phyloP scores from a whole-genome alignment of 2,329 filamentous ascomycete genomes.

The Calonectria pteridis region DNA sequence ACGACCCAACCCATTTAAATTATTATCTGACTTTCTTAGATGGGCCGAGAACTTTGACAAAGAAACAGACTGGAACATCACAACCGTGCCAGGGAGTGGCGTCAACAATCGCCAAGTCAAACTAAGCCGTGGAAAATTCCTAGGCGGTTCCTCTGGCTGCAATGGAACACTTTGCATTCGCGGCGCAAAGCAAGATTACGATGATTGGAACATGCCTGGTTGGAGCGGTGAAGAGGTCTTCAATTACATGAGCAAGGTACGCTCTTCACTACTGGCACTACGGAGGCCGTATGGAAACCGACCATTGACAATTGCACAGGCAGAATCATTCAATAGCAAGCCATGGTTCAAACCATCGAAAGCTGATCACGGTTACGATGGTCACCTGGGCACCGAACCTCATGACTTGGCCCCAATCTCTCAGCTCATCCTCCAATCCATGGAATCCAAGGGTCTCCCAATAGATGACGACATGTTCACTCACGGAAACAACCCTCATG shows the following conservation, averaged over 20 bases:
- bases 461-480: slow-evolving; percentile 72
- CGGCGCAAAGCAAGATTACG: slow-evolving; percentile 61
- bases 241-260: slow-evolving; percentile 66
- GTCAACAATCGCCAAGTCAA: slow-evolving; percentile 59
- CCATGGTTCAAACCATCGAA: slow-evolving; percentile 65
- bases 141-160: slow-evolving; percentile 62
- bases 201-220: slow-evolving; percentile 67
- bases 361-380: slow-evolving; percentile 62
- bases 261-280: not conserved
- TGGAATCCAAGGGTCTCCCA: slow-evolving; percentile 65
- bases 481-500: slow-evolving; percentile 61
- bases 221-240: slow-evolving; percentile 71
- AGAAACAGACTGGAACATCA: slow-evolving; percentile 65
- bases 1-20: not conserved
- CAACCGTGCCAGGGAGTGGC: slow-evolving; percentile 53
- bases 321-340: slow-evolving; percentile 70
- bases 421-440: slow-evolving; percentile 65
- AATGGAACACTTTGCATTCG: slow-evolving; percentile 64
- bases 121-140: slow-evolving; percentile 61
- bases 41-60: slow-evolving; percentile 61
- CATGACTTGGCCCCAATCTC: slow-evolving; percentile 71
- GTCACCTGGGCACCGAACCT: slow-evolving; percentile 67
- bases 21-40: slow-evolving; percentile 23
- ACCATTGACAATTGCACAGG: slow-evolving; percentile 42
- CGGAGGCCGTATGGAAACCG: not conserved